Base-by-base conservation (phyloP, 2,329 filamentous ascomycete species). In the Pseudogymnoascus sp. region DNA sequence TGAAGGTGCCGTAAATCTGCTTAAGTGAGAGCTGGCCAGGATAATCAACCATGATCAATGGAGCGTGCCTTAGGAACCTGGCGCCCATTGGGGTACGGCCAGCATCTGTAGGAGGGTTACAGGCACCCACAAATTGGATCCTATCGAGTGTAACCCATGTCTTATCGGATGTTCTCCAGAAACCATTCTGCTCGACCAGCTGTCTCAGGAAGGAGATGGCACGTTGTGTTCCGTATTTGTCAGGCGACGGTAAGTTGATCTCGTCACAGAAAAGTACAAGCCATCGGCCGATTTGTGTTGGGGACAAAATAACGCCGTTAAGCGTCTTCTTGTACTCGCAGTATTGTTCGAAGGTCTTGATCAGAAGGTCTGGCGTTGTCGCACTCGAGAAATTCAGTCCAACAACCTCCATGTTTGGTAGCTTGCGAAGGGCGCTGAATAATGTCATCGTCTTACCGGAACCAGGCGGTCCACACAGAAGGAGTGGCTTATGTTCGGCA, bases 391-490 rank as follows among this genome's bases (percentile, higher is more conserved):
- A 99, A 76, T 99, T 99, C 72, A 99, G 90, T 57, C 94, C 94
- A 33, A 99, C 95, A 62, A 97, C 91, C 75, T 99, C 94, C 92
- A 99, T 97, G 72, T 97, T 97, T 3, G 93, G 93, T 62, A 99
- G 80, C 75, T 99, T 99, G 66, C 94, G 88, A 60, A 99, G 84
- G 35, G 94, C 94, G 72, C 93, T 97, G 79, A 99, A 99, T 11
- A 99, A 80, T 9, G 94, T 99, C 94, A 99, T 99, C 4, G 94
- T 99, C 79, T 99, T 99, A 80, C 94, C 94, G 59, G 94, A 99
- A 78, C 94, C 94, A 62, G 94, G 94, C 71, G 94, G 95, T 74
- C 94, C 95, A 73, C 94, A 99, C 14, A 99, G 87, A 59, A 99
- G 80, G 15, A 99, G 80, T 11, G 95, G 94, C 77, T 99, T 99